Evolutionary conservation across 2,329 filamentous ascomycete genomes (phyloP).

Genomic region (Pseudogymnoascus sp.): DNA sequence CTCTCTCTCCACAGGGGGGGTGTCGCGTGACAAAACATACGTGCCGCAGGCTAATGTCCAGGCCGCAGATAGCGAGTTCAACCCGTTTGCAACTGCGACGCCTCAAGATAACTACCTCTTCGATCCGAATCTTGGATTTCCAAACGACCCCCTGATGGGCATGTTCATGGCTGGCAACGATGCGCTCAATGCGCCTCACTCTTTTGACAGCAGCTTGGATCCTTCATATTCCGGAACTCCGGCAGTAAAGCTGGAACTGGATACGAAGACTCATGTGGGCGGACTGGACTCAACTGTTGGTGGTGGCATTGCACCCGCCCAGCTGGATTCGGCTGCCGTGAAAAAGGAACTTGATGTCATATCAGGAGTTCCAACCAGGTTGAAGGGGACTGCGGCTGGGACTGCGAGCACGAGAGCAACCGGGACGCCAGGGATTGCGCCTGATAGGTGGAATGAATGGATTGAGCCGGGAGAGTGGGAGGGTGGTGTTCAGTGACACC

Average conservation of each 20-base stretch:
- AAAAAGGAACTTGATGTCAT: background rate
- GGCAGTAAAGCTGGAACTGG: background rate
- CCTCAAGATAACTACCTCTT: background rate
- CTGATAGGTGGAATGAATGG: constrained; percentile 1
- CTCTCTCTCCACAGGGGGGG: background rate
- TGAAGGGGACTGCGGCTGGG: background rate
- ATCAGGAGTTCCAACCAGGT: background rate
- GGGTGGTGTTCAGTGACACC: background rate
- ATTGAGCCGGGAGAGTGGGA: background rate
- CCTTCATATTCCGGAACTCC: background rate
- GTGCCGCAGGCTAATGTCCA: background rate
- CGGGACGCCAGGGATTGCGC: background rate
- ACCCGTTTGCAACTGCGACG: background rate
- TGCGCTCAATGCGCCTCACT: background rate
- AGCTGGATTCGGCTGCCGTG: background rate
- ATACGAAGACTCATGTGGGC: background rate
- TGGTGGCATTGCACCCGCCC: background rate
- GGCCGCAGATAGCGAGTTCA: background rate
- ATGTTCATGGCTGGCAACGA: background rate
- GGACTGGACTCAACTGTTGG: background rate
- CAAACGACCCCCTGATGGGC: background rate
- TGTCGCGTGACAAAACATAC: background rate
- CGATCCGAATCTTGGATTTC: background rate
- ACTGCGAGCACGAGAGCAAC: background rate
- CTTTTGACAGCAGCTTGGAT: constrained; percentile 3